Conservation (phyloP, 2,329 filamentous ascomycete species). For the Trichothecium roseum region DNA sequence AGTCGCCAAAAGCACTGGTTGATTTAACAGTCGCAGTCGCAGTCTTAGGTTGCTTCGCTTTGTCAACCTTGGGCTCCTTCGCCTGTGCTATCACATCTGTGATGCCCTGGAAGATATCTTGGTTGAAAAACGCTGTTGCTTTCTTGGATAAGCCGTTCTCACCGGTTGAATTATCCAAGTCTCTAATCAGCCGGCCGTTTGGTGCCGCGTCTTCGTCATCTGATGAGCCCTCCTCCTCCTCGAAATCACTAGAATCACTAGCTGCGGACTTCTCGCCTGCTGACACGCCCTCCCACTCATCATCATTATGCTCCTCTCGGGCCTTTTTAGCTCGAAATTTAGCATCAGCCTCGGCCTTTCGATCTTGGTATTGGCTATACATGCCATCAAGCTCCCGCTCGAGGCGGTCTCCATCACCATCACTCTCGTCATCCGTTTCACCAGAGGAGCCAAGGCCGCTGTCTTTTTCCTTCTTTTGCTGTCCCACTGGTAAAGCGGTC, state of each 20-base stretch:
- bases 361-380: slow-evolving; percentile 78
- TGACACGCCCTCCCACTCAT: slow-evolving; percentile 88
- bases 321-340: slow-evolving; percentile 88
- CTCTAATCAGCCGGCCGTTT: slow-evolving; percentile 20
- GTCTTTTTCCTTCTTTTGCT: slow-evolving; percentile 46
- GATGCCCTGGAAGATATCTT: slow-evolving; percentile 86
- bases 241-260: slow-evolving; percentile 52
- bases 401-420: slow-evolving; percentile 71
- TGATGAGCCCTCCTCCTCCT: slow-evolving; percentile 39
- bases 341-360: slow-evolving; percentile 68
- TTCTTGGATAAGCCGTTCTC: slow-evolving; percentile 60
- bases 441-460: slow-evolving; percentile 44
- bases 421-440: slow-evolving; percentile 52
- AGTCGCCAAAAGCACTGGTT: slow-evolving; percentile 10
- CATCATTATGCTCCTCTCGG: slow-evolving; percentile 69
- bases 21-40: slow-evolving; percentile 13
- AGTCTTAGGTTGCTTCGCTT: slow-evolving; percentile 14
- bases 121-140: slow-evolving; percentile 82
- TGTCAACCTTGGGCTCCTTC: slow-evolving; percentile 16
- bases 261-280: slow-evolving; percentile 45
- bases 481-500: slow-evolving; percentile 50
- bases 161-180: slow-evolving; percentile 31
- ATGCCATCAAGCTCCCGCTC: slow-evolving; percentile 78
- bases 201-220: slow-evolving; percentile 22
- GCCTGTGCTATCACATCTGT: slow-evolving; percentile 36